Percentiles rank a stretch among this genome's conserved stretches.
Evolutionary conservation across 805 yeast species (phyloP).

Genomic region (Candida sonorensis): DNA sequence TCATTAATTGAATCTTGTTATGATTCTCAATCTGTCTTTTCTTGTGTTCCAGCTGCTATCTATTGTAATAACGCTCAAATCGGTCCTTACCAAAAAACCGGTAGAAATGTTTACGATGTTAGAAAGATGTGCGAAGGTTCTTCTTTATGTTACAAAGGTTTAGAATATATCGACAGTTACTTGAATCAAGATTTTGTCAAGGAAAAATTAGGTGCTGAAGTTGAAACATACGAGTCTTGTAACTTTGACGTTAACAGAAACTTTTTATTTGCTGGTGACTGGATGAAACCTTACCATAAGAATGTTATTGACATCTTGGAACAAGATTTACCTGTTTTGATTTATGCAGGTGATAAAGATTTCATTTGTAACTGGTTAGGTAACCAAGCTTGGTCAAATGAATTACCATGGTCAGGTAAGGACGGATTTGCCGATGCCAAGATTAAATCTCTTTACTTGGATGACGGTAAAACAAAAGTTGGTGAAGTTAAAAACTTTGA

Average conservation of each 20-base stretch:
- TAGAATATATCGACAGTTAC: constrained; percentile 43
- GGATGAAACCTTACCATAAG: constrained; percentile 58
- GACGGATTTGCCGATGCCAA: constrained; percentile 22
- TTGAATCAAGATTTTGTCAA: constrained; percentile 49
- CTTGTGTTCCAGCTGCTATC: constrained; percentile 58
- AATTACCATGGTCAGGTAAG: constrained; percentile 54
- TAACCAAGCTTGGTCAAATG: constrained; percentile 75
- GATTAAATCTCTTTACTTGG: constrained; percentile 18
- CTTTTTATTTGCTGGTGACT: constrained; percentile 55
- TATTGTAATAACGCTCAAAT: constrained; percentile 57
- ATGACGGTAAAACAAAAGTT: constrained; percentile 32
- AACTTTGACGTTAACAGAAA: constrained; percentile 43
- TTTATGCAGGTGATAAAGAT: constrained; percentile 94
- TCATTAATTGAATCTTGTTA: constrained; percentile 61
- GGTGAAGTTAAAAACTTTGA: constrained; percentile 74
- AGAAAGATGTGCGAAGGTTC: constrained; percentile 46
- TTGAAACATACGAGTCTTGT: constrained; percentile 43
- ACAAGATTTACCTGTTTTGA: constrained; percentile 66
- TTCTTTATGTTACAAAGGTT: constrained; percentile 45
- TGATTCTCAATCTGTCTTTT: constrained; percentile 45
- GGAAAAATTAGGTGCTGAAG: constrained; percentile 49
- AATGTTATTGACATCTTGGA: constrained; percentile 54
- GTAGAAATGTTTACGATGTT: constrained; percentile 60
- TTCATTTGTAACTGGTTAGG: constrained; percentile 93
- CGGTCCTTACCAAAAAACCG: constrained; percentile 52